Evolutionary conservation across 2,329 filamentous ascomycete genomes (phyloP).

Genomic region (Huntiella bhutanensis): DNA sequence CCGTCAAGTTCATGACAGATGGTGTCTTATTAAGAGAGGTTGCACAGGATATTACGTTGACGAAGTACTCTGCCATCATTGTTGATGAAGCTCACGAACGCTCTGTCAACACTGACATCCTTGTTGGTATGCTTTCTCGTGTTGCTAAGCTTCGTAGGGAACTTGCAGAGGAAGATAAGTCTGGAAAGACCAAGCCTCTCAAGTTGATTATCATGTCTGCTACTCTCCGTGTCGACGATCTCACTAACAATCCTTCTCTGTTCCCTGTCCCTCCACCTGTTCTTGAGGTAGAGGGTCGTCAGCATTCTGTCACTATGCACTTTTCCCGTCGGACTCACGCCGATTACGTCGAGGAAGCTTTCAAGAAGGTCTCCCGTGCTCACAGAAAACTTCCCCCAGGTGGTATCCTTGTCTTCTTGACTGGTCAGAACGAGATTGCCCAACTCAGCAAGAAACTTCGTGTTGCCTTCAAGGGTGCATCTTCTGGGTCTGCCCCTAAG

Average conservation of each 20-base stretch:
- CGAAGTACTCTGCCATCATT: conserved; percentile 81
- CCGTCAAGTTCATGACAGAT: conserved; percentile 98
- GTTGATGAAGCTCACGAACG: conserved; percentile 96
- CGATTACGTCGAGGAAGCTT: conserved; percentile 83
- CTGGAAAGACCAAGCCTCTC: conserved; percentile 45
- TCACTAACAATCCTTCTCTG: conserved; percentile 64
- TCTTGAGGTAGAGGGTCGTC: conserved; percentile 75
- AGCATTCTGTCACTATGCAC: conserved; percentile 77
- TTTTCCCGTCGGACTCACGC: conserved; percentile 66
- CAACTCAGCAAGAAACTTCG: conserved; percentile 65
- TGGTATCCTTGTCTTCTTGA: conserved; percentile 84
- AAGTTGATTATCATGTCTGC: conserved; percentile 98
- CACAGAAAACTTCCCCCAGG: conserved; percentile 81
- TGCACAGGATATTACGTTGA: conserved; percentile 68
- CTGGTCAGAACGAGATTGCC: conserved; percentile 79
- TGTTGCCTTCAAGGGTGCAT: conserved; percentile 41
- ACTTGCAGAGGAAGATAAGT: conserved; percentile 49
- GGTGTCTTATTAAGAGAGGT: conserved; percentile 87
- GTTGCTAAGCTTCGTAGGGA: conserved; percentile 70
- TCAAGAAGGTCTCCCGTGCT: conserved; percentile 67
- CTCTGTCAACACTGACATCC: conserved; percentile 90
- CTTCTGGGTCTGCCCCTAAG: conserved; percentile 38
- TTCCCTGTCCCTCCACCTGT: conserved; percentile 67
- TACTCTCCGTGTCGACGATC: conserved; percentile 75
- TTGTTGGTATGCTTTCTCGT: conserved; percentile 92